Evolutionary conservation across 2,329 filamentous ascomycete genomes (phyloP).

Genomic region (Beauveria pseudobassiana): DNA sequence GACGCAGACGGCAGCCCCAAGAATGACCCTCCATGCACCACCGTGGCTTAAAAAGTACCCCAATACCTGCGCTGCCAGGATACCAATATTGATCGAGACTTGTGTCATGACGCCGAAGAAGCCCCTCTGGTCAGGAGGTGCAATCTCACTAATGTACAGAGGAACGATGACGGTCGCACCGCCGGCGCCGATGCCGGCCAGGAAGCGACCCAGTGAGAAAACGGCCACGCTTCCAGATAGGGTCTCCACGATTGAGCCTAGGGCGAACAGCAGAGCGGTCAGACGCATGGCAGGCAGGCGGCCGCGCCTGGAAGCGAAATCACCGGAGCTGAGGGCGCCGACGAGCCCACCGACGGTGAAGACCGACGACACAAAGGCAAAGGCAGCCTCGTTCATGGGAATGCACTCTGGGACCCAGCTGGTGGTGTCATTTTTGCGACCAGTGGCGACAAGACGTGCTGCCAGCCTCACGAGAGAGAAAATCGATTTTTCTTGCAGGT

Average conservation of each 20-base stretch:
- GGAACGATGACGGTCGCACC: conserved; percentile 89
- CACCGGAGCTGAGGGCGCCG: conserved; percentile 74
- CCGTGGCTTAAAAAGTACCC: conserved; percentile 83
- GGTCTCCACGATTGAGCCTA: conserved; percentile 71
- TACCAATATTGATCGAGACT: conserved; percentile 87
- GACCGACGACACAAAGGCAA: conserved; percentile 80
- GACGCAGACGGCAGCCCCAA: conserved; percentile 64
- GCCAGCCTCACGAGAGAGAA: conserved; percentile 22
- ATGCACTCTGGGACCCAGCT: conserved; percentile 65
- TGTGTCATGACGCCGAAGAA: conserved; percentile 84
- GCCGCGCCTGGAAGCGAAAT: conserved; percentile 69
- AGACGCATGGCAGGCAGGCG: conserved; percentile 67
- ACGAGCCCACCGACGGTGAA: conserved; percentile 85
- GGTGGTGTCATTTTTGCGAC: background rate
- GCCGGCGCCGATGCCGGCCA: conserved; percentile 79
- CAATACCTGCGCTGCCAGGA: conserved; percentile 72
- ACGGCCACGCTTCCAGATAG: conserved; percentile 58
- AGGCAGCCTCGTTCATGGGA: conserved; percentile 72
- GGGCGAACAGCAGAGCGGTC: conserved; percentile 68
- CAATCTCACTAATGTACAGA: conserved; percentile 88
- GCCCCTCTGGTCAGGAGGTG: conserved; percentile 65
- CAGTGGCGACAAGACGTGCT: conserved; percentile 3
- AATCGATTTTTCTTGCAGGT: conserved; percentile 62
- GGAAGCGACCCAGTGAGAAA: conserved; percentile 65
- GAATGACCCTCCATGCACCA: conserved; percentile 73